Evolutionary conservation across 306 rosid species (phyloP), one percentile per base, ranked within the genome.

Genomic region (Medicago ruthenica): DNA sequence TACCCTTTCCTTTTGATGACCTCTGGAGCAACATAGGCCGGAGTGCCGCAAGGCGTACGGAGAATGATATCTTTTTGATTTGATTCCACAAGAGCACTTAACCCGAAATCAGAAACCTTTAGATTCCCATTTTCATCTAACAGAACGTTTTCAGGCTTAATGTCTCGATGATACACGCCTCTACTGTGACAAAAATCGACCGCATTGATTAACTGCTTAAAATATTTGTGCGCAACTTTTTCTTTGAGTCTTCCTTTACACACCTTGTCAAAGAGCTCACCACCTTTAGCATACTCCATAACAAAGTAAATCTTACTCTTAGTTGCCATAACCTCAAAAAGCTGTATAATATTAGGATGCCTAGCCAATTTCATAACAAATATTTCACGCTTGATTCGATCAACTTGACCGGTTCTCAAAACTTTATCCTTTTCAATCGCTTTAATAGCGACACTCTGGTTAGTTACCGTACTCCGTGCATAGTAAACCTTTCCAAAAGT

Each of bases 1-100:
- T 93, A 93, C 65, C 96, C 98, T 80, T 81, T 88, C 79, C 96
- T 86, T 76, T 42, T 84, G 13, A 93, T 85, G 70, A 93, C 92
- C 80, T 93, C 98, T 1, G 98, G 98, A 67, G 98, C 96, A 55
- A 90, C 98, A 79, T 93, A 93, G 8, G 96, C 98, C 50, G 98
- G 98, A 34, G 98, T 93, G 59, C 98, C 98, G 81, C 98, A 93
- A 59, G 94, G 73, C 4, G 97, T 93, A 70, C 88, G 98, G 20
- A 93, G 91, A 27, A 93, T 57, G 20, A 85, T 89, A 76, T 89
- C 96, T 67, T 87, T 86, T 34, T 71, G 76, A 82, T 63, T 88
- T 77, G 90, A 77, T 20, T 91, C 92, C 0, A 80, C 89, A 0
- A 93, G 80, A 37, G 97, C 93, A 80, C 98, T 93, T 68, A 93